Evolutionary conservation across 371 early-diverging fungal species (phyloP).

Genomic region (Chytridium lagenaria): DNA sequence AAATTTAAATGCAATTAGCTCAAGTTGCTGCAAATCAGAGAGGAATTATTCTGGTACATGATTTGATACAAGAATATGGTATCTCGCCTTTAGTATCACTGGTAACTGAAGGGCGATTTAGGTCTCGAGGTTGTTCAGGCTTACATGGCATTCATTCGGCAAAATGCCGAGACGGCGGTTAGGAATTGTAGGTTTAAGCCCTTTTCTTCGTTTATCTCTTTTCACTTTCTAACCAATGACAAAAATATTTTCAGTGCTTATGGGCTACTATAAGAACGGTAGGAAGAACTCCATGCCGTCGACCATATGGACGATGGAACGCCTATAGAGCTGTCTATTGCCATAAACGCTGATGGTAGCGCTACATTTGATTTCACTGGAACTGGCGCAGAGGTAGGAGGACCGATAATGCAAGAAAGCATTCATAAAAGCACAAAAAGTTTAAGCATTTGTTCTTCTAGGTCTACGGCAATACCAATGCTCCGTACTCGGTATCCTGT

Average conservation of each 20-base stretch:
- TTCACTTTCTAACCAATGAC: neutral
- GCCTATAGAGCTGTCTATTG: constrained; percentile 76
- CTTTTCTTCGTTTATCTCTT: neutral
- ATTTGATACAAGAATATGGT: constrained; percentile 83
- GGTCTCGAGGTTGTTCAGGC: constrained; percentile 84
- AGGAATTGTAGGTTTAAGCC: constrained; percentile 45
- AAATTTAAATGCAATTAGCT: constrained; percentile 28
- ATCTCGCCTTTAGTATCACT: neutral
- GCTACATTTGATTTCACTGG: constrained; percentile 93
- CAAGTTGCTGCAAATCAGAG: constrained; percentile 94
- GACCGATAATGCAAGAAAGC: neutral
- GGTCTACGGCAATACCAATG: constrained; percentile 58
- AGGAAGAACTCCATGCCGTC: constrained; percentile 58
- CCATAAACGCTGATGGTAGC: constrained; percentile 70
- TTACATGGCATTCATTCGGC: constrained; percentile 77
- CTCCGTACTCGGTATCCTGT: constrained; percentile 69
- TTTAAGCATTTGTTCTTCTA: constrained; percentile 65
- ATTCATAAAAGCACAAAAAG: no score
- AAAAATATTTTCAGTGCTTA: constrained; percentile 7
- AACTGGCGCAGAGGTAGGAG: constrained; percentile 80
- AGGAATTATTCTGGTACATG: constrained; percentile 84
- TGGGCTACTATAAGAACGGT: neutral
- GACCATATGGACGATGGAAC: constrained; percentile 97
- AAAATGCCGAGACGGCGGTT: constrained; percentile 89
- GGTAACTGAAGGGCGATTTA: neutral